Base-by-base conservation (phyloP, 352 stramenopile genomes). In the Pythium volutum region DNA sequence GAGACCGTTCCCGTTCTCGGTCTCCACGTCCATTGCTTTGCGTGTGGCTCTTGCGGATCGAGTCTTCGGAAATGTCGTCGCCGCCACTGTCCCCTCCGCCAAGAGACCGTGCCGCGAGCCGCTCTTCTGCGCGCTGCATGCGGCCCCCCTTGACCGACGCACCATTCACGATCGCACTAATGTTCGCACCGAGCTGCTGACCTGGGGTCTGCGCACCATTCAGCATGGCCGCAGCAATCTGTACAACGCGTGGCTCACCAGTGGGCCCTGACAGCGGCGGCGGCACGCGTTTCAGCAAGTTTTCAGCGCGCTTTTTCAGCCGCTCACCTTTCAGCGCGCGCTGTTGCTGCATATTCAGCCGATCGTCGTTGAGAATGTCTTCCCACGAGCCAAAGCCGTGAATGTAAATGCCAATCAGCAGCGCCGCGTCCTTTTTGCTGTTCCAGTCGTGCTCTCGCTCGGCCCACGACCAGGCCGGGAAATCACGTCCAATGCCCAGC, bases 341-440 rank as follows among this genome's bases (percentile, higher is more conserved):
- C 67, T 95, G 86, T n/a, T 80, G 70, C 38, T 91, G 81, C 39
- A 95, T 86, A 51, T 82, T 70, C 26, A 95, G 75, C 45, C 87
- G 71, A 20, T 90, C 81, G 59, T 95, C 86, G 51, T 89, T 89
- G 26, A 95, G 39, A 41, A 95, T 92, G 47, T 93, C 84, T 74
- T 95, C 86, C 86, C 86, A 95, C 6, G 74, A 78, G 51, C 86
- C 82, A 72, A 95, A 93, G 20, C 86, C 86, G 55, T 95, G 86
- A 8, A 95, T 72, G 64, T 93, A 91, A 23, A 95, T 85, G 22
- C 86, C 86, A 15, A 95, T 69, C 22, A 95, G 71, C 50, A 95
- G 55, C 25, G 84, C 79, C n/a, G 83, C 68, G 62, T 95, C 86
- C 38, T 95, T 95, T 48, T 76, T 77, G 34, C 70, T 73, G 23